Conservation (phyloP, 345 rosid genomes). For the Cochlearia excelsa region DNA sequence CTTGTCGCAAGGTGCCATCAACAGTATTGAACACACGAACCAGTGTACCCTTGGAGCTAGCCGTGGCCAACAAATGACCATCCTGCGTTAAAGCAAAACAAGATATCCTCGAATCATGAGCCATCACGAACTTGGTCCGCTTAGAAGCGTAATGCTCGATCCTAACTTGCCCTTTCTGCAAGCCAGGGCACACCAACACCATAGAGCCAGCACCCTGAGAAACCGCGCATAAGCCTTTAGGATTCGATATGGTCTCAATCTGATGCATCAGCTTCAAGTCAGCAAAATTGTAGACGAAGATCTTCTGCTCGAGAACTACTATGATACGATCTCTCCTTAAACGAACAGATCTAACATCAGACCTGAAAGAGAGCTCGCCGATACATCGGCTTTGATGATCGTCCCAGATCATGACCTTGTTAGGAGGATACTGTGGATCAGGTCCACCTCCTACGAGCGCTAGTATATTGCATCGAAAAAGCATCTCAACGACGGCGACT, state of each 20-base stretch:
- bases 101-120: conserved; percentile 92
- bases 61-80: conserved; percentile 79
- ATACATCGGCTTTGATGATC: conserved; percentile 82
- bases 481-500: conserved; percentile 79
- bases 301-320: conserved; percentile 79
- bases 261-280: conserved; percentile 84
- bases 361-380: conserved; percentile 85
- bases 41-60: conserved; percentile 88
- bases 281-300: conserved; percentile 78
- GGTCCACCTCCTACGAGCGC: conserved; percentile 92
- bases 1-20: conserved; percentile 77
- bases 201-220: conserved; percentile 74
- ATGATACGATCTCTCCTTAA: conserved; percentile 75
- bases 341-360: conserved; percentile 77
- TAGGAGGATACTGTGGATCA: conserved; percentile 75
- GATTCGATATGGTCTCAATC: conserved; percentile 84
- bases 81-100: conserved; percentile 83
- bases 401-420: conserved; percentile 96
- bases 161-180: conserved; percentile 89
- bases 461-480: conserved; percentile 83
- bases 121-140: conserved; percentile 86
- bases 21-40: conserved; percentile 70
- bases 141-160: conserved; percentile 83
- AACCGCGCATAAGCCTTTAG: conserved; percentile 86
- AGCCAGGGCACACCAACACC: conserved; percentile 80